Evolutionary conservation across 1,139 yeast genomes (phyloP).

Genomic region (Blastobotrys proliferans): DNA sequence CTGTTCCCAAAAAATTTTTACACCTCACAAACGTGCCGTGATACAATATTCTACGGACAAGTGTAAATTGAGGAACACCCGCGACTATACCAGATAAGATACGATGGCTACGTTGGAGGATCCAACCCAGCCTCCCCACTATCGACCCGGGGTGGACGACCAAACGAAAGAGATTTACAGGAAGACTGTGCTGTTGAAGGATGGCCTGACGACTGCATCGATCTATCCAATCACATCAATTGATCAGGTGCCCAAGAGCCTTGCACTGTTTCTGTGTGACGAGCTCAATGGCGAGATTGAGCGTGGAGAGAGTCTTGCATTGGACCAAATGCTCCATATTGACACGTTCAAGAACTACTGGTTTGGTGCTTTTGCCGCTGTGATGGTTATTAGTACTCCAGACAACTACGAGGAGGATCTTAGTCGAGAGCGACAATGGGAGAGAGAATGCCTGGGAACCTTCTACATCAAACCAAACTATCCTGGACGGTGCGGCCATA

Average conservation of each 20-base stretch:
- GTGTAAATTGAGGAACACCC: no score
- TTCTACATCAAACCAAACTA: slow-evolving; percentile 82
- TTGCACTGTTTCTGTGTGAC: slow-evolving; percentile 77
- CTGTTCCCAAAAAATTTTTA: no score
- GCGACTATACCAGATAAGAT: no score
- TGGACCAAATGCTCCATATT: slow-evolving; percentile 68
- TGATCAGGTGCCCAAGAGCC: slow-evolving; percentile 64
- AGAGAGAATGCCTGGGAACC: slow-evolving; percentile 81
- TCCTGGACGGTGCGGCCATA: slow-evolving; percentile 89
- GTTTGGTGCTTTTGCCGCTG: slow-evolving; percentile 79
- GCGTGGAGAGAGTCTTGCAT: slow-evolving; percentile 82
- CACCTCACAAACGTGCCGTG: no score
- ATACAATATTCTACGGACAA: no score
- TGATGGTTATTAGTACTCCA: slow-evolving; percentile 55
- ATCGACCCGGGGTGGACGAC: slow-evolving; percentile 38
- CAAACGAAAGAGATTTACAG: slow-evolving; percentile 27
- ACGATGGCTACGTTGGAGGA: slow-evolving; percentile 44
- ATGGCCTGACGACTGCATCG: slow-evolving; percentile 89
- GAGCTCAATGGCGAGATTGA: slow-evolving; percentile 92
- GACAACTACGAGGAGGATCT: slow-evolving; percentile 26
- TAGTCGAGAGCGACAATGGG: slow-evolving; percentile 76
- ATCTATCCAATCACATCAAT: slow-evolving; percentile 76
- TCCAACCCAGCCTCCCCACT: slow-evolving; percentile 42
- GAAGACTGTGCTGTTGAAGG: slow-evolving; percentile 79
- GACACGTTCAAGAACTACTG: slow-evolving; percentile 77